Conservation (phyloP, 805 yeast species). For the Metschnikowia rubicola region DNA sequence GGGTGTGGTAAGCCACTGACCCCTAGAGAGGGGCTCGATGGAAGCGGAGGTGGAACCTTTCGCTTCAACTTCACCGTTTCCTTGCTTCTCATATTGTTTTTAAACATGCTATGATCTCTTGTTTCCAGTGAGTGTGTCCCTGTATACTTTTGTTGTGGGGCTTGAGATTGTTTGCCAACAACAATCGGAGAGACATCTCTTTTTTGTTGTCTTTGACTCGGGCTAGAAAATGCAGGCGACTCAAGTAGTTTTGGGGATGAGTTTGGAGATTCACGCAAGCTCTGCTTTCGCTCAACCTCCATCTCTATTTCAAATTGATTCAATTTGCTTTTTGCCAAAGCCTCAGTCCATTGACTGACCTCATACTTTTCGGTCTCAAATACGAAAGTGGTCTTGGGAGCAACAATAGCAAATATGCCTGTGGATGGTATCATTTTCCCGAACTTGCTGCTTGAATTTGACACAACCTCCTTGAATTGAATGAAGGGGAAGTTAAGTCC, state of each 20-base stretch:
- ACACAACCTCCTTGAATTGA: constrained; percentile 56
- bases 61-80: constrained; percentile 12
- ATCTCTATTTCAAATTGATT: constrained; percentile 20
- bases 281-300: constrained; percentile 5
- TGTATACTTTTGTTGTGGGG: constrained; percentile 17
- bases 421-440: constrained; percentile 34
- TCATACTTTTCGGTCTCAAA: constrained; percentile 55
- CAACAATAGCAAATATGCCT: constrained; percentile 55
- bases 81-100: neutral
- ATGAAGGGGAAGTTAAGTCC: constrained; percentile 50
- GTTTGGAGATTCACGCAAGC: constrained; percentile 1
- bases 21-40: constrained; percentile 5
- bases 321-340: constrained; percentile 20
- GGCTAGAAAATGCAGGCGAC: constrained; percentile 10
- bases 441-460: constrained; percentile 27
- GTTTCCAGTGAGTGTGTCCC: constrained; percentile 8
- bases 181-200: constrained; percentile 1
- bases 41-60: constrained; percentile 32
- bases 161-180: constrained; percentile 12
- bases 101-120: neutral
- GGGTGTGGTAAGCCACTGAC: constrained; percentile 3
- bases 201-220: constrained; percentile 6
- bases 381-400: constrained; percentile 51
- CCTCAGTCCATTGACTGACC: constrained; percentile 47
- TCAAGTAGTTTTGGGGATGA: constrained; percentile 9